These are phyloP conservation scores for Stentor coeruleus DNA, from an alignment of 73 alveolate genomes.

Conservation along the genomic window DNA sequence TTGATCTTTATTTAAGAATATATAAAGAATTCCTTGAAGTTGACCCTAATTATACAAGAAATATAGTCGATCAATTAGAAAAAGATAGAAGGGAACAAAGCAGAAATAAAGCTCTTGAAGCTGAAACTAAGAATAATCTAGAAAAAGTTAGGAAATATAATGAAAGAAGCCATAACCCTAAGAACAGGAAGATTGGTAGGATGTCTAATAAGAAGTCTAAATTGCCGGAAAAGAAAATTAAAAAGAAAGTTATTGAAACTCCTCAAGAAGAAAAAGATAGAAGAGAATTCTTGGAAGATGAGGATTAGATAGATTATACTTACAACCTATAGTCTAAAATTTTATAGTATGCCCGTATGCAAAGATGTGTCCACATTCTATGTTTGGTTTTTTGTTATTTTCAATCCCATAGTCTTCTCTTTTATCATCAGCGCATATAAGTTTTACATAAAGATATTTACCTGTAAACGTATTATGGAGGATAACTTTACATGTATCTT, in stretches of 20 bases:
- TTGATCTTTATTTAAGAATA: background rate
- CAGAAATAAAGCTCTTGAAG: background rate
- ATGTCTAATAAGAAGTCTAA: background rate
- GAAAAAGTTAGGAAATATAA: constrained; percentile 12
- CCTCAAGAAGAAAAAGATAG: constrained; percentile 22
- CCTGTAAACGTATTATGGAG: background rate
- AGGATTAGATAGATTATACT: background rate
- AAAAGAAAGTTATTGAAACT: background rate
- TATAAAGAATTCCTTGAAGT: background rate
- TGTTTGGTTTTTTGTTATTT: too few relatives aligned
- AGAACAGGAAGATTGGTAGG: constrained; percentile 18
- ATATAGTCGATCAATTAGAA: background rate
- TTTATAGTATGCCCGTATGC: too few relatives aligned
- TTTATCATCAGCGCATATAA: background rate
- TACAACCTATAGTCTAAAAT: too few relatives aligned
- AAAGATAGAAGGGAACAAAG: constrained; percentile 19
- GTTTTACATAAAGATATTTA: background rate
- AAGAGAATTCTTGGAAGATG: constrained; percentile 24
- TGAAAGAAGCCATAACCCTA: constrained; percentile 19
- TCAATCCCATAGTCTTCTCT: too few relatives aligned
- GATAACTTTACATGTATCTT: background rate
- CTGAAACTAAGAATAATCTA: constrained; percentile 6
- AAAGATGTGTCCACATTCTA: too few relatives aligned
- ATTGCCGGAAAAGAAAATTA: constrained; percentile 20
- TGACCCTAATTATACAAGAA: background rate